Conservation (phyloP, 1,284 basidiomycete genomes). For the Marasmius tenuissimus region DNA sequence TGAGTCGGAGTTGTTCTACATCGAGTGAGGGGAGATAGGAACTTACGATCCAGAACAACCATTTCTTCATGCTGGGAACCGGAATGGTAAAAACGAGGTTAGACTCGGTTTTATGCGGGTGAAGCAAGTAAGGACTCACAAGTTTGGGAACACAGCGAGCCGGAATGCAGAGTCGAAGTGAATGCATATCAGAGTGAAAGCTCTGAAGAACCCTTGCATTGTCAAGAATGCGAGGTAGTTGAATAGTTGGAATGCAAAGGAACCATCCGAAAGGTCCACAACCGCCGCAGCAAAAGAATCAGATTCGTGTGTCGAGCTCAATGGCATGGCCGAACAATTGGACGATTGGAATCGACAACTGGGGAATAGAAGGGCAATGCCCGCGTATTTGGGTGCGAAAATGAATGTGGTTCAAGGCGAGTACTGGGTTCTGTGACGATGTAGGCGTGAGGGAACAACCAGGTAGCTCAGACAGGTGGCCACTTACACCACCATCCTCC, state of each 20-base stretch:
- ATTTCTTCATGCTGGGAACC: conserved; percentile 77
- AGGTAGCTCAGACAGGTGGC: too few species aligned
- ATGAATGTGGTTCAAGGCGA: too few species aligned
- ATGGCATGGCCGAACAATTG: too few species aligned
- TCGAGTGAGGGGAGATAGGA: not conserved
- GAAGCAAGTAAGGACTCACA: conserved; percentile 31
- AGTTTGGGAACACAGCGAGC: conserved; percentile 58
- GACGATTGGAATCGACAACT: too few species aligned
- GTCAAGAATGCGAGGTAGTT: conserved; percentile 57
- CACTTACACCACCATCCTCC: too few species aligned
- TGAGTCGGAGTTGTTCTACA: not conserved
- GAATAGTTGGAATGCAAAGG: conserved; percentile 74
- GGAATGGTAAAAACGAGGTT: conserved; percentile 50
- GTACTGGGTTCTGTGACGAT: too few species aligned
- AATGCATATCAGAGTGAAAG: conserved; percentile 62
- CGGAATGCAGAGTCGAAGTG: conserved; percentile 69
- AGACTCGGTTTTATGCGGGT: not conserved
- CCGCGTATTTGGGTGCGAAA: too few species aligned
- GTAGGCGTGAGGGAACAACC: too few species aligned
- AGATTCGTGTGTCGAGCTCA: too few species aligned
- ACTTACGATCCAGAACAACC: conserved; percentile 85
- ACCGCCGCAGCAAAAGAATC: too few species aligned
- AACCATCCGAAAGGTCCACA: too few species aligned
- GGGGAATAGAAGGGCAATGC: too few species aligned
- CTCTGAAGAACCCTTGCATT: conserved; percentile 78